Conservation (phyloP, 805 yeast species). For the Clavispora fructus region DNA sequence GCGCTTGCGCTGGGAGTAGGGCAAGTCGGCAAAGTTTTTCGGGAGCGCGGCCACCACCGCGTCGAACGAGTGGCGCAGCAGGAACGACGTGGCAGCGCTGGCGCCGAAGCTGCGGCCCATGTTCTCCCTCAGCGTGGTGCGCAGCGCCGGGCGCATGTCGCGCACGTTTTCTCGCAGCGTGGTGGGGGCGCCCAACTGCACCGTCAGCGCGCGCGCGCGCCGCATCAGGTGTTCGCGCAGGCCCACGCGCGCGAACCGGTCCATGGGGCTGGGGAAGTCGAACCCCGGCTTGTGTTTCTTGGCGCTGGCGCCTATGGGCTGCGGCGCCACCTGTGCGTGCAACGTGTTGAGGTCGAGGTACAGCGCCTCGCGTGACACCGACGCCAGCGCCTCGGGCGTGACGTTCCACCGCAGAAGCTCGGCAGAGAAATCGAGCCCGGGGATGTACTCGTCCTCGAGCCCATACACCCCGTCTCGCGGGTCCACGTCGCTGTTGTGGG, state of each 20-base stretch:
- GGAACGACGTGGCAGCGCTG: not conserved
- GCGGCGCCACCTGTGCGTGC: slow-evolving; percentile 42
- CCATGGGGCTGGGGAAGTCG: slow-evolving; percentile 9
- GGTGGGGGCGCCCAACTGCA: too few relatives aligned
- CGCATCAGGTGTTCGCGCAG: not conserved
- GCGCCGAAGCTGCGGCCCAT: slow-evolving; percentile 1
- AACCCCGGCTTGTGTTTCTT: slow-evolving; percentile 4
- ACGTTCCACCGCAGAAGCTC: slow-evolving; percentile 44
- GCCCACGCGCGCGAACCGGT: not conserved
- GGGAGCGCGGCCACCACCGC: slow-evolving; percentile 29
- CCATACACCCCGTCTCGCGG: slow-evolving; percentile 26
- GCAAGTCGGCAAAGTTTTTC: slow-evolving; percentile 47
- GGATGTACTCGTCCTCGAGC: slow-evolving; percentile 72
- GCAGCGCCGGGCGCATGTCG: not conserved
- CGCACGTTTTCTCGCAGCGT: not conserved
- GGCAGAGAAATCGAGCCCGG: slow-evolving; percentile 58
- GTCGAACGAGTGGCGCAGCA: slow-evolving; percentile 35
- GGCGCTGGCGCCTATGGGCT: slow-evolving; percentile 22
- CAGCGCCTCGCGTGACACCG: slow-evolving; percentile 30
- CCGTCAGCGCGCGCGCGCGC: not conserved
- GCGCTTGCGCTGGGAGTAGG: slow-evolving; percentile 57
- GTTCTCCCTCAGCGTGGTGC: not conserved
- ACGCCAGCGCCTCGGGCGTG: slow-evolving; percentile 8
- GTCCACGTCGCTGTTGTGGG: slow-evolving; percentile 22
- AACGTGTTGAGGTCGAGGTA: slow-evolving; percentile 37